Percentiles rank a stretch among this genome's conserved stretches.
Conservation (phyloP, 2,329 filamentous ascomycete genomes). For the Biscogniauxia marginata region DNA sequence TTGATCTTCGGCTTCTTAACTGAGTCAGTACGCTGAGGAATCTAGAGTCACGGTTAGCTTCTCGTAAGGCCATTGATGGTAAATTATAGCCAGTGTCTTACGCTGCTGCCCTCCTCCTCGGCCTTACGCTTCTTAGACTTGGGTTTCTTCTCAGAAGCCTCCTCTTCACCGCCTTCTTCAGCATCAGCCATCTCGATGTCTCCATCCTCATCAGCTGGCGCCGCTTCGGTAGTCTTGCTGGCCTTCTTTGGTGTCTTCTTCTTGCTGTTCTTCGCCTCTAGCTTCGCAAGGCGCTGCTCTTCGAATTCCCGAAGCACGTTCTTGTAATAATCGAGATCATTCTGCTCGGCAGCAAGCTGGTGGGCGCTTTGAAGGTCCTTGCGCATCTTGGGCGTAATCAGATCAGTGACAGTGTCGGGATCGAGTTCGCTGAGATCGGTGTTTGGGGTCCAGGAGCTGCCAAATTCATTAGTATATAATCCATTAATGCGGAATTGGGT, state of each 20-base stretch:
- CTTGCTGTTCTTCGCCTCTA: conserved; percentile 39
- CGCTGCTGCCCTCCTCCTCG: conserved; percentile 68
- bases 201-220: conserved; percentile 52
- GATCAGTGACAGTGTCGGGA: conserved; percentile 65
- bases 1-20: conserved; percentile 69
- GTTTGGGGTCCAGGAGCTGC: conserved; percentile 88
- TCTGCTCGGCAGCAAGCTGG: conserved; percentile 72
- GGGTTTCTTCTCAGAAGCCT: conserved; percentile 38
- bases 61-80: conserved; percentile 2
- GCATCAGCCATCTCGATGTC: conserved; percentile 62
- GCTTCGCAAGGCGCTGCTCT: conserved; percentile 62
- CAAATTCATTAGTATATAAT: conserved; percentile 10
- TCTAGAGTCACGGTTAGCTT: conserved; percentile 35
- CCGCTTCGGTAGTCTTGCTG: conserved; percentile 46
- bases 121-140: conserved; percentile 84
- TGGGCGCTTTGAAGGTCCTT: conserved; percentile 80
- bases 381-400: conserved; percentile 72
- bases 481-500: neutral
- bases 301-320: conserved; percentile 68
- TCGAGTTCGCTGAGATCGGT: conserved; percentile 77
- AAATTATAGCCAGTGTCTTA: conserved; percentile 35
- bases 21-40: conserved; percentile 58
- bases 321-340: conserved; percentile 82
- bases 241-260: conserved; percentile 39
- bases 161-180: conserved; percentile 50